phyloP scores from a whole-genome alignment of 225 moss, liverwort and hornwort genomes.

The Bryum argenteum region DNA sequence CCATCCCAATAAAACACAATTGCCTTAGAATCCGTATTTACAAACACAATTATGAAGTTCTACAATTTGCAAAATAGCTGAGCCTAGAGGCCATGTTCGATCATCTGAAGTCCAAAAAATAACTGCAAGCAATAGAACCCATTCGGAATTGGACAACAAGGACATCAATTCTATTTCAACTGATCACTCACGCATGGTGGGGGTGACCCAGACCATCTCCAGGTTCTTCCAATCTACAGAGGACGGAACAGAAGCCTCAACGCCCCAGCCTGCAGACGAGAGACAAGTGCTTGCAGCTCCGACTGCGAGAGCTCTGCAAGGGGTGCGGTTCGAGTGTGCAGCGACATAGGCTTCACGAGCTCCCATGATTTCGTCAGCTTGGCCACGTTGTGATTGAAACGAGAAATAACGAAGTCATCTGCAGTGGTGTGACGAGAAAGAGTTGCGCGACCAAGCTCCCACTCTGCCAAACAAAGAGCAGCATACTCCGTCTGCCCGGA shows the following conservation, averaged over 20 bases:
- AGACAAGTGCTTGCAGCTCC: too few relatives aligned
- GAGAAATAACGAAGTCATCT: not conserved
- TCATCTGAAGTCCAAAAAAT: too few relatives aligned
- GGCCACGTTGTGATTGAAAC: not conserved
- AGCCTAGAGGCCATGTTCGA: too few relatives aligned
- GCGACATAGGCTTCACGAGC: not conserved
- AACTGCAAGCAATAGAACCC: too few relatives aligned
- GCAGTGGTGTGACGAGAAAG: too few relatives aligned
- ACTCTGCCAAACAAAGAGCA: not conserved
- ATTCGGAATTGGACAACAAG: too few relatives aligned
- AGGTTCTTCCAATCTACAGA: not conserved
- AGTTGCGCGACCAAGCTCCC: too few relatives aligned
- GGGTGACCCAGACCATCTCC: not conserved
- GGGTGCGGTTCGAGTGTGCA: not conserved
- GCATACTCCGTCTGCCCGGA: not conserved
- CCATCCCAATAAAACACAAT: not conserved
- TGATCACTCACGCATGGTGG: not conserved
- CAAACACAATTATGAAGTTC: too few relatives aligned
- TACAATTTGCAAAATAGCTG: too few relatives aligned
- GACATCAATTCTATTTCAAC: too few relatives aligned
- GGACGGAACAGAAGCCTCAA: not conserved
- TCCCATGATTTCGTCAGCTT: not conserved
- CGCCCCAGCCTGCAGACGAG: not conserved
- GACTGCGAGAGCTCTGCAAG: not conserved
- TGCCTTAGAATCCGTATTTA: not conserved